Base-by-base conservation (phyloP, 106 monocot genomes). In the Allium fistulosum region DNA sequence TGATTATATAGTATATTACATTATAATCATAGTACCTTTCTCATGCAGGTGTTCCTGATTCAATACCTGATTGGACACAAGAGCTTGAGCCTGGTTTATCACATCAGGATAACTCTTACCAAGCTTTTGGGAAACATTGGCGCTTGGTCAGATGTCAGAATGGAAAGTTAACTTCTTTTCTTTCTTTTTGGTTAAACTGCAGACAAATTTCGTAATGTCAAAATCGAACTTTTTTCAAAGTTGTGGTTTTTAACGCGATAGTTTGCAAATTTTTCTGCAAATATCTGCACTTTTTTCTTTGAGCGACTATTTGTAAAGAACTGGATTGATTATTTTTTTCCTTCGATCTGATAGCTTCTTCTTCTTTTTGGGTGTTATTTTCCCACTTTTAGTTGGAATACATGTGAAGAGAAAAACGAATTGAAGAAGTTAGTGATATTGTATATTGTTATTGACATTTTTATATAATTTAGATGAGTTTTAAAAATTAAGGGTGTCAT, bases 91-190 rank as follows among this genome's bases (percentile, higher is more conserved):
- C 73, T 28, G 84, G 82, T 17, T 57, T 64, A 22, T 77, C 86
- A 59, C 80, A 76, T 73, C 82, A 82, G 63, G 80, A 66, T 58
- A 75, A 79, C 17, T 51, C 60, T 48, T 76, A 46, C 74, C 77
- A 91, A 65, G 64, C 76, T 75, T 55, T 55, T 11, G 15, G 15
- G 61, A 94, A 80, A 72, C 78, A 91, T 72, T 95, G 94, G 90
- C 90, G 87, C 14, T 73, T 95, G 17, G 71, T 88, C 57, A 76
- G 81, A 77, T 95, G 90, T 74, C 85, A 87, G 63, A 91, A 95
- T 80, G 87, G 90, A 57, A 81, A 88, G 80, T 63, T 48, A 50
- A 27, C 17, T 14, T 53, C 48, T 16, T 76, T 55, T 26, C 49
- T 70, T 46, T 48, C 28, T 58, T 26, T 63, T 8, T 45, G 37